Evolutionary conservation across 495 filamentous ascomycete genomes (phyloP).

Genomic region (Talaromyces liani): DNA sequence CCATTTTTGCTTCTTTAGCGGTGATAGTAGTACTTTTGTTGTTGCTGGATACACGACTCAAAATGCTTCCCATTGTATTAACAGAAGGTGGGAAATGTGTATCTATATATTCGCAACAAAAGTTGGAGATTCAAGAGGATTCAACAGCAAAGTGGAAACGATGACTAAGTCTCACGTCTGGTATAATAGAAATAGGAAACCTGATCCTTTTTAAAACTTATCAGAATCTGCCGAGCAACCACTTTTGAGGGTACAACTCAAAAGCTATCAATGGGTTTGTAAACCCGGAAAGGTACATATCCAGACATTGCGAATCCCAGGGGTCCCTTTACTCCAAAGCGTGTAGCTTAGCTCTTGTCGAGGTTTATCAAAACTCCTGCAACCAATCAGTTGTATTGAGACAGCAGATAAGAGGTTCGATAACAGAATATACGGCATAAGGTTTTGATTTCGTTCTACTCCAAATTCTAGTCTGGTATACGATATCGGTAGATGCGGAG

Average conservation of each 20-base stretch:
- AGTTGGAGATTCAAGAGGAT: not conserved
- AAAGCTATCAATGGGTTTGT: not conserved
- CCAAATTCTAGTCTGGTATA: not conserved
- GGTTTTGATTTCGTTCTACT: not conserved
- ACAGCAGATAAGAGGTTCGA: not conserved
- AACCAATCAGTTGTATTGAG: not conserved
- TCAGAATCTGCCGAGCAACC: not conserved
- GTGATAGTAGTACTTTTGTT: not conserved
- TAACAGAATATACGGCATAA: not conserved
- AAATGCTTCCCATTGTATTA: not conserved
- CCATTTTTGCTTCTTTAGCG: constrained; percentile 18
- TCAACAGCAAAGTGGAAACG: not conserved
- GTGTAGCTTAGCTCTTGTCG: not conserved
- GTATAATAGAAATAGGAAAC: not conserved
- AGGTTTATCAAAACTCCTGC: not conserved
- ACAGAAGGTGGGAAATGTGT: not conserved
- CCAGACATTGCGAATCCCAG: not conserved
- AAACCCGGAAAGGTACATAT: not conserved
- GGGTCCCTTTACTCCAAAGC: not conserved
- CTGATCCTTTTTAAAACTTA: not conserved
- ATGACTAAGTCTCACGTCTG: not conserved
- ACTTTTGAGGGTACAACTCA: not conserved
- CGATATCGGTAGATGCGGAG: not conserved
- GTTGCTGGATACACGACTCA: constrained; percentile 2
- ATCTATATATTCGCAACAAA: not conserved